phyloP scores from a whole-genome alignment of 225 moss, liverwort and hornwort genomes.

The Takakia lepidozioides region DNA sequence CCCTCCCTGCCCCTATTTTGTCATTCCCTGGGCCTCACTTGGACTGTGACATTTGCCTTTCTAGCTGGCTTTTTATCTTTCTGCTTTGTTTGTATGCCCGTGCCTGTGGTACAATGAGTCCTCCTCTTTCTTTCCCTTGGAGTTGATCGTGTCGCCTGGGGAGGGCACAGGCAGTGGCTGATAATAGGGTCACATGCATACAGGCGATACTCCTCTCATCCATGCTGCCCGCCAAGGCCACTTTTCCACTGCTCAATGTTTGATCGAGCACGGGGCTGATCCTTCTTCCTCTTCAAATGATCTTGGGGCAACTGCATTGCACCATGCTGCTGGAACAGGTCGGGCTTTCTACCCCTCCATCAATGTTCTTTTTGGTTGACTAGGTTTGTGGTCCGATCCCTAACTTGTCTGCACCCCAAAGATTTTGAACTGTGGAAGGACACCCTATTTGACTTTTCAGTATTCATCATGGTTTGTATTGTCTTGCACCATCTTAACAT shows the following conservation, averaged over 20 bases:
- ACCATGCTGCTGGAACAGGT: constrained; percentile 96
- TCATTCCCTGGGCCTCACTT: background rate
- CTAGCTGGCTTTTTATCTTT: background rate
- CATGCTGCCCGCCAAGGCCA: constrained; percentile 84
- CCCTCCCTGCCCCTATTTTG: background rate
- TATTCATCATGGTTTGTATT: too few species aligned
- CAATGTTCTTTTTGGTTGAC: too few species aligned
- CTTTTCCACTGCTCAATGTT: constrained; percentile 54
- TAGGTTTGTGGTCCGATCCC: too few species aligned
- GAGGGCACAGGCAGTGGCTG: constrained; percentile 5
- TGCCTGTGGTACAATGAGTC: too few species aligned
- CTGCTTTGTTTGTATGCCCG: background rate
- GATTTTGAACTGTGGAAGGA: too few species aligned
- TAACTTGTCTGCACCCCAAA: too few species aligned
- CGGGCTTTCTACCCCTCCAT: too few species aligned
- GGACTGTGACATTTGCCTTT: background rate
- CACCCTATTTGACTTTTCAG: too few species aligned
- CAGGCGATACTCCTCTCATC: constrained; percentile 94
- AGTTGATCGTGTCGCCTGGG: background rate
- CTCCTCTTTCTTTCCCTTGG: too few species aligned
- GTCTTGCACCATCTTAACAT: too few species aligned
- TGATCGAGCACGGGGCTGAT: constrained; percentile 78
- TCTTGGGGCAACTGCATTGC: constrained; percentile 65
- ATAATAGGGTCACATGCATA: too few species aligned
- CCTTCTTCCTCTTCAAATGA: constrained; percentile 58